Base-by-base conservation (phyloP, 2,329 filamentous ascomycete species). In the Cryphonectria nitschkei region DNA sequence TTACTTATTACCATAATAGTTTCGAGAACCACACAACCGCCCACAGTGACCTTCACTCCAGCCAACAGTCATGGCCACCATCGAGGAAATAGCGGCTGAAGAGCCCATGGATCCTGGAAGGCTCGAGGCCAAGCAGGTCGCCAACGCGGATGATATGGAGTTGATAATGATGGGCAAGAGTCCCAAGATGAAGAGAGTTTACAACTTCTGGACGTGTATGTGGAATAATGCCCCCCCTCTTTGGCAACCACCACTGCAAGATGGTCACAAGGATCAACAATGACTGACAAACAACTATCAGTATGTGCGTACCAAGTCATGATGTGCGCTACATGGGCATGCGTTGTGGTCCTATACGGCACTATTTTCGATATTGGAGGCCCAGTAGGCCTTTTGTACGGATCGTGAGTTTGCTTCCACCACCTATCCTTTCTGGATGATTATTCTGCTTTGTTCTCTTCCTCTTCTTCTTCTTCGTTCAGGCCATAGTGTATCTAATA, bases 241-340 rank as follows among this genome's bases (percentile, higher is more conserved):
- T 11, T 50, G 43, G 9, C 9, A 3, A 19, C 39, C 34, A 22
- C 19, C 16, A n/a, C 11, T 41, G 7, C 43, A 8, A 50, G 16
- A 50, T 50, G 1, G 46, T 16, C 14, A 26, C 34, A 22, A 14
- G 14, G 32, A 14, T 19, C 37, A 64, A 43, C 7, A 1, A 22
- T 52, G 2, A 14, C 43, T 46, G 43, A 32, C 41, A 46, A n/a
- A 29, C 26, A 26, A 61, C 32, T 5, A 61, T 29, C 16, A 65
- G 62, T 65, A 50, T 65, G 62, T 52, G 62, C 62, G 19, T 65
- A 65, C 14, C 62, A 65, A 43, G 62, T 65, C 29, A 65, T 65
- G 62, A 65, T 65, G 62, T 65, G 62, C 41, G 43, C 62, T 19
- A 65, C 62, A 13, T 65, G 62, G 62, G 62, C 41, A 34, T 65